phyloP scores from a whole-genome alignment of 345 rosid species.

The Melaleuca quinquenervia region DNA sequence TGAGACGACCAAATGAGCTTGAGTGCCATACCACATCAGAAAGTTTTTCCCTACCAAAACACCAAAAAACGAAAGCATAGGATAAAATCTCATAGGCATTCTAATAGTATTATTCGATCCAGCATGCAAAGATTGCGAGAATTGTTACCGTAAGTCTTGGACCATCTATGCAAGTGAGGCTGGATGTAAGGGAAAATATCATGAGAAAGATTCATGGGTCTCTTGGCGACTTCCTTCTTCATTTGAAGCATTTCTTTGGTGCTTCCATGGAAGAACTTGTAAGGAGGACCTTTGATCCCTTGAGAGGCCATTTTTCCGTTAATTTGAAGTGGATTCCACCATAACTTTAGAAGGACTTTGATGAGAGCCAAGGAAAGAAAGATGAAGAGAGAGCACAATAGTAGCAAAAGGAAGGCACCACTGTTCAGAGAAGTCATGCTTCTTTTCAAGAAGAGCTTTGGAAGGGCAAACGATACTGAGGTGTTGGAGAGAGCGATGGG shows the following conservation, averaged over 20 bases:
- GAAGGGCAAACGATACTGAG: too few relatives aligned
- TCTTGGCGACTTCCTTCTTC: neutral
- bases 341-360: slow-evolving; percentile 2
- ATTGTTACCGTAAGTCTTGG: neutral
- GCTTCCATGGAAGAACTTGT: slow-evolving; percentile 5
- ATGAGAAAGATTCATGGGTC: slow-evolving; percentile 1
- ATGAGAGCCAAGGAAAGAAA: neutral
- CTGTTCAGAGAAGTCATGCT: too few relatives aligned
- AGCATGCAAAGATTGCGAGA: too few relatives aligned
- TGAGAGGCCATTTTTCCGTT: slow-evolving; percentile 5
- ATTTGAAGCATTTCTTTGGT: slow-evolving; percentile 2
- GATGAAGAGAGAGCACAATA: neutral
- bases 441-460: too few relatives aligned
- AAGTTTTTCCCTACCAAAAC: neutral
- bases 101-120: too few relatives aligned
- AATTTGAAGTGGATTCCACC: slow-evolving; percentile 7
- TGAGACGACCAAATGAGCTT: neutral
- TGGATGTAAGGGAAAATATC: neutral
- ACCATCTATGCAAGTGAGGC: neutral
- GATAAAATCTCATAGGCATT: too few relatives aligned
- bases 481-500: too few relatives aligned
- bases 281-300: slow-evolving; percentile 1
- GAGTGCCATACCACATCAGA: neutral
- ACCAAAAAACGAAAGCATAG: neutral
- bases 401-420: too few relatives aligned